Base-by-base conservation (phyloP, 441 rosid genomes). In the Manihot esculenta region DNA sequence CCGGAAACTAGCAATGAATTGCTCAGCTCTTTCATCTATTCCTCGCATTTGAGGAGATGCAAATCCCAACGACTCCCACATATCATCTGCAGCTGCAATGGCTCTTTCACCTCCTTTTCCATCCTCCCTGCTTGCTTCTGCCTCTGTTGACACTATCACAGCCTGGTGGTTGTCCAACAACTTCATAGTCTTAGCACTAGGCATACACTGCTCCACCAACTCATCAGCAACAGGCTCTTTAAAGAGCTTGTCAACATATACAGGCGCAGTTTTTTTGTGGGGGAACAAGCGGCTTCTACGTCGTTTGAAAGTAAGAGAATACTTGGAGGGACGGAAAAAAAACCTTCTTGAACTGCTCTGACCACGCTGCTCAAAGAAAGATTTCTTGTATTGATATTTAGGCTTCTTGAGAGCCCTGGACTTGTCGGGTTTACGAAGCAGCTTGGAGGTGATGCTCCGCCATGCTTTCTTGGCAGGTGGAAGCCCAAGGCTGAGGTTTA, bases 11-110 rank as follows among this genome's bases (percentile, higher is more conserved):
- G 72, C 45, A 62, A 92, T 90, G 83, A 92, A 92, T 33, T 77
- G 85, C 81, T 88, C 89, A 0, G 97, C 97, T 72, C 97, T 87
- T 77, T 83, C 86, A 69, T 90, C 94, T n/a, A 92, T 84, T 30
- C 88, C 85, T n/a, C 72, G 63, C 84, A 83, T 75, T 55, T 69
- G 82, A 15, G 89, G 88, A 20, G 89, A 78, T 49, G 80, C 79
- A 73, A 85, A 66, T 1, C 73, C 87, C 66, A 80, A n/a, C 4
- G 89, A 84, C 35, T 86, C 89, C 90, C 93, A 87, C 84, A 84
- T 71, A 21, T 76, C 81, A 61, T 85, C 90, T 0, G 66, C n/a
- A n/a, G n/a, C 85, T 9, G 50, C 71, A 4, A 21, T n/a, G 7
- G 24, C 15, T 45, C 74, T 54, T 35, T 70, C 81, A 27, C 20